Evolutionary conservation across 768 basidiomycete genomes (phyloP).

Genomic region (Postia placenta): DNA sequence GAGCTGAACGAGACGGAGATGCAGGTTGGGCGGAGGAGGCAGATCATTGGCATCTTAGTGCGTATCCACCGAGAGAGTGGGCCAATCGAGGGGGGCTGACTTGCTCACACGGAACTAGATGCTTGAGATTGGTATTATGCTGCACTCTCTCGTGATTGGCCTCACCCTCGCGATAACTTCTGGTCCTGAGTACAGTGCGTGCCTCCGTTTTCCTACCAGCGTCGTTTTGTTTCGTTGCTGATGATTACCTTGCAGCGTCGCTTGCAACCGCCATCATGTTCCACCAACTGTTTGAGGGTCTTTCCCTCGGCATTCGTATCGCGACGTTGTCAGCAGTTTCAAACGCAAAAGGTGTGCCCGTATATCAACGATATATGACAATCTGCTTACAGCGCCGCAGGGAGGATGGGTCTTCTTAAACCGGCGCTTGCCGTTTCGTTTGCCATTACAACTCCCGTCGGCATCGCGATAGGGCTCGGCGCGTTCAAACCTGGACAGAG

Average conservation of each 20-base stretch:
- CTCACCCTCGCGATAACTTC: constrained; percentile 67
- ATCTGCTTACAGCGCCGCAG: background rate
- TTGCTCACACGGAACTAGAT: constrained; percentile 36
- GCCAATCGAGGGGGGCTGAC: no score
- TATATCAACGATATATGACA: background rate
- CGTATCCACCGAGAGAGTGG: constrained; percentile 22
- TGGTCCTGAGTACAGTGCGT: constrained; percentile 67
- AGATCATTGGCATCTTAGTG: constrained; percentile 72
- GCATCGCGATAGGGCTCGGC: constrained; percentile 55
- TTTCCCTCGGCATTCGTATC: constrained; percentile 78
- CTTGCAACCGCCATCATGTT: constrained; percentile 71
- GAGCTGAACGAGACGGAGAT: constrained; percentile 9
- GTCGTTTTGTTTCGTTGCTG: constrained; percentile 33
- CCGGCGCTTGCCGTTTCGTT: constrained; percentile 55
- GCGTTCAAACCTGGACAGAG: constrained; percentile 32
- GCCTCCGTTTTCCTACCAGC: constrained; percentile 24
- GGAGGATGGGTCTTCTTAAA: constrained; percentile 29
- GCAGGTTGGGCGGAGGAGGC: constrained; percentile 39
- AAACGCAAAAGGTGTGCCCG: constrained; percentile 18
- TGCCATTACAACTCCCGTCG: constrained; percentile 67
- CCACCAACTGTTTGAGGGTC: constrained; percentile 81
- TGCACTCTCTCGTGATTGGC: constrained; percentile 78
- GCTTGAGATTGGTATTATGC: constrained; percentile 80
- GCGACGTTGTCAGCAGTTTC: constrained; percentile 46
- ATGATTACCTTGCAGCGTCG: constrained; percentile 33